Evolutionary conservation across 352 stramenopile genomes (phyloP).

Genomic region (Achlya hypogyna): DNA sequence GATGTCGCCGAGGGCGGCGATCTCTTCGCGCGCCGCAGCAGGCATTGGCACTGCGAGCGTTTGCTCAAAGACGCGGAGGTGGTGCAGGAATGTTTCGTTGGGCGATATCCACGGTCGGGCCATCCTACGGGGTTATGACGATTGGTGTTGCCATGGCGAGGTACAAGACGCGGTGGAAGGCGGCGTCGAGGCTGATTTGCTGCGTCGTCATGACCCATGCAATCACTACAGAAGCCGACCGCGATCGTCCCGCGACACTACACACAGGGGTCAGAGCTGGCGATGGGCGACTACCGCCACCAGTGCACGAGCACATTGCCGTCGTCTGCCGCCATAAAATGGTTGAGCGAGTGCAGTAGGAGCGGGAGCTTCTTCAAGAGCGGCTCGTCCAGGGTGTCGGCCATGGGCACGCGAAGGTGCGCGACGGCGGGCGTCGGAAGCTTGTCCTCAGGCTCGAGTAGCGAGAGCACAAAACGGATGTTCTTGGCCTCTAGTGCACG

Average conservation of each 20-base stretch:
- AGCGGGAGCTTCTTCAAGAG: constrained; percentile 36
- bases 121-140: constrained; percentile 23
- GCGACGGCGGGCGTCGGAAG: constrained; percentile 5
- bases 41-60: constrained; percentile 14
- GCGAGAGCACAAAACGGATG: constrained; percentile 34
- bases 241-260: constrained; percentile 55
- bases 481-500: constrained; percentile 26
- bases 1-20: neutral
- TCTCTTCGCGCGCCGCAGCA: neutral
- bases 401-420: constrained; percentile 31
- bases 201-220: constrained; percentile 41
- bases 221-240: constrained; percentile 41
- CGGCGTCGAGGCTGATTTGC: constrained; percentile 25
- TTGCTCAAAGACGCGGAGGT: constrained; percentile 37
- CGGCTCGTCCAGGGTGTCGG: constrained; percentile 44
- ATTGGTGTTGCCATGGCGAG: neutral
- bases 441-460: constrained; percentile 27
- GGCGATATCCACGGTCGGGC: constrained; percentile 63
- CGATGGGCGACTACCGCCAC: constrained; percentile 21
- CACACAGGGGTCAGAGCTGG: neutral
- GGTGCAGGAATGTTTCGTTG: constrained; percentile 43
- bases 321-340: constrained; percentile 29
- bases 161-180: constrained; percentile 39
- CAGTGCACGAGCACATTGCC: constrained; percentile 67
- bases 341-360: constrained; percentile 30